Evolutionary conservation across 169 alveolate genomes (phyloP).

Genomic region (Plasmodium yoelii): DNA sequence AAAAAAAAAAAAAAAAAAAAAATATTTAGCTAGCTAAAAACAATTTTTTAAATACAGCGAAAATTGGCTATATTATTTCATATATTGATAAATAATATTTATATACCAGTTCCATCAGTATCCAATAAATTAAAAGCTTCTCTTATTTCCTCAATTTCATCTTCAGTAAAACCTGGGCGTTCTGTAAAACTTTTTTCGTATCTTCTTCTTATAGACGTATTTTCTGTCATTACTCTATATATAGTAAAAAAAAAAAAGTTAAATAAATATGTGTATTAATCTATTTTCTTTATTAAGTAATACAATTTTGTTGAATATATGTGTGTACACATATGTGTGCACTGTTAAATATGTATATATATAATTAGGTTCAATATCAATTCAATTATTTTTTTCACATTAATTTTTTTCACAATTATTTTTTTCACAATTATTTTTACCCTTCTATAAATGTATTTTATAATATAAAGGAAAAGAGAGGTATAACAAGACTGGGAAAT

Average conservation of each 20-base stretch:
- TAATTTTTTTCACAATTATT: too few species aligned
- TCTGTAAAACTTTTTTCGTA: constrained; percentile 69
- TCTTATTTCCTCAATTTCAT: constrained; percentile 98
- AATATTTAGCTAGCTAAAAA: constrained; percentile 17
- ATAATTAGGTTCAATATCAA: too few species aligned
- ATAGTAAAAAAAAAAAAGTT: neutral
- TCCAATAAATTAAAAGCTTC: constrained; percentile 99
- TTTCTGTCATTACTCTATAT: constrained; percentile 61
- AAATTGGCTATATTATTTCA: neutral
- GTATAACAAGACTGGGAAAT: too few species aligned
- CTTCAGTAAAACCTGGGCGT: constrained; percentile 91
- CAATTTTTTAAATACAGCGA: neutral
- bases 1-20: constrained; percentile 6
- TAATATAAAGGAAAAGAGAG: too few species aligned
- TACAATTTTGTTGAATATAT: neutral
- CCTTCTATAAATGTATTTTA: too few species aligned
- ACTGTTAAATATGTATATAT: too few species aligned
- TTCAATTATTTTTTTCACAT: too few species aligned
- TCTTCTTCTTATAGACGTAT: constrained; percentile 65
- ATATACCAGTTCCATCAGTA: constrained; percentile 97
- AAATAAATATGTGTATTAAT: neutral
- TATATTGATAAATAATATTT: neutral
- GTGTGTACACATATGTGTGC: too few species aligned
- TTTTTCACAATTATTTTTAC: too few species aligned
- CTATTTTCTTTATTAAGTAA: neutral